Percentiles rank a stretch among this genome's conserved stretches.
These are phyloP conservation scores for Pachyrhizus erosus DNA, from an alignment of 306 rosid genomes.

Conservation along the genomic window DNA sequence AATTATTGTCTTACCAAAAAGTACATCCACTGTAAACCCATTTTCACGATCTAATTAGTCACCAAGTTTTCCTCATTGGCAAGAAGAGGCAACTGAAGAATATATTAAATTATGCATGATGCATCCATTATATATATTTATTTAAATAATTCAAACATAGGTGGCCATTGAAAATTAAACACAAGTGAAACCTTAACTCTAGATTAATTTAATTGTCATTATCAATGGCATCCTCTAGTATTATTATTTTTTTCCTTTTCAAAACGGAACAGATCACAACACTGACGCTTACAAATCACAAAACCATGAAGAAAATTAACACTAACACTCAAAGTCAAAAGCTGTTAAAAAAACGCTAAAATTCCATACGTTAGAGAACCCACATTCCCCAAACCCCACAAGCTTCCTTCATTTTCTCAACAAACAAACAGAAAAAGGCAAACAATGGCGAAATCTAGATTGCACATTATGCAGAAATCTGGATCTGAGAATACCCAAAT, in stretches of 20 bases:
- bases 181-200: conserved; percentile 9
- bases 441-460: conserved; percentile 23
- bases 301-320: conserved; percentile 30
- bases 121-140: not conserved
- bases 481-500: conserved; percentile 55
- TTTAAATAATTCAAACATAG: not conserved
- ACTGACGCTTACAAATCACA: not conserved
- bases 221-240: not conserved
- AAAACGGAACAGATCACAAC: not conserved
- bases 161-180: conserved; percentile 20
- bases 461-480: not conserved
- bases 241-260: not conserved
- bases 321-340: not conserved
- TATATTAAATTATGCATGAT: conserved; percentile 1
- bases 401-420: conserved; percentile 19
- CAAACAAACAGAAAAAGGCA: conserved; percentile 37
- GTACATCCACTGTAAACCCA: not conserved
- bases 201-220: conserved; percentile 31
- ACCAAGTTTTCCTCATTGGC: not conserved
- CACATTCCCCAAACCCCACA: conserved; percentile 31
- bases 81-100: conserved; percentile 15
- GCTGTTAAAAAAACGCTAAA: not conserved
- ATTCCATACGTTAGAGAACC: not conserved
- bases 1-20: conserved; percentile 26
- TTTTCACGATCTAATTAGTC: not conserved